These are phyloP conservation scores for Plasmodium coatneyi DNA, from an alignment of 169 alveolate genomes.

Conservation along the genomic window DNA sequence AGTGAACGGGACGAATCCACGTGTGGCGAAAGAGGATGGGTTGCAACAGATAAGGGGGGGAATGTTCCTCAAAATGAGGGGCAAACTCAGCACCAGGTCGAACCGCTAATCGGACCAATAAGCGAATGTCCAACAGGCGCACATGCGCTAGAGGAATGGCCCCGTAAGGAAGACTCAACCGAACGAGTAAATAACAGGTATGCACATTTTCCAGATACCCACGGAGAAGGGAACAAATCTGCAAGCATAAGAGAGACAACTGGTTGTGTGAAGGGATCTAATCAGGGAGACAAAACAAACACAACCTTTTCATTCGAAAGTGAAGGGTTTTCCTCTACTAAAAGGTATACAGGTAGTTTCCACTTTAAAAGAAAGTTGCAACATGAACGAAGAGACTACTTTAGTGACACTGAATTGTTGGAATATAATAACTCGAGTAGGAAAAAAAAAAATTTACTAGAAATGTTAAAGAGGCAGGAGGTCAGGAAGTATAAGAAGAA, in stretches of 20 bases:
- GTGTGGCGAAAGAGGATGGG: not conserved
- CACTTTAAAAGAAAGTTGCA: slow-evolving; percentile 9
- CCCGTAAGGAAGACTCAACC: not conserved
- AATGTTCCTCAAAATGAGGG: not conserved
- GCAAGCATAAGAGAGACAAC: not conserved
- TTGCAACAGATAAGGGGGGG: not conserved
- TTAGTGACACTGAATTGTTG: slow-evolving; percentile 56
- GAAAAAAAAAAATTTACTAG: slow-evolving; percentile 25
- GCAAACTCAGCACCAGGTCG: not conserved
- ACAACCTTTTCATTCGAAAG: not conserved
- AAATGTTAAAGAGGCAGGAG: slow-evolving; percentile 11
- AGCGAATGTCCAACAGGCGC: not conserved
- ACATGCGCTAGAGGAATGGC: not conserved
- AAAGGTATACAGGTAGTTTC: slow-evolving; percentile 26
- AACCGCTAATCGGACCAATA: not conserved
- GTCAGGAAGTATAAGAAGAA: not conserved
- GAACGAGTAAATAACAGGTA: not conserved
- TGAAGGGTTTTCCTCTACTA: slow-evolving; percentile 16
- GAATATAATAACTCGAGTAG: slow-evolving; percentile 13
- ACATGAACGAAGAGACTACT: slow-evolving; percentile 1
- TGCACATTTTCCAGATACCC: not conserved
- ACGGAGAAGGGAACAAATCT: not conserved
- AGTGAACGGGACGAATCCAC: not conserved
- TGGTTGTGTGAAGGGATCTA: not conserved
- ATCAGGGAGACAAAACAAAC: not conserved